Percentiles rank a stretch among this genome's conserved stretches.
Conservation (phyloP, 2,329 filamentous ascomycete genomes). For the Fusarium sp. region DNA sequence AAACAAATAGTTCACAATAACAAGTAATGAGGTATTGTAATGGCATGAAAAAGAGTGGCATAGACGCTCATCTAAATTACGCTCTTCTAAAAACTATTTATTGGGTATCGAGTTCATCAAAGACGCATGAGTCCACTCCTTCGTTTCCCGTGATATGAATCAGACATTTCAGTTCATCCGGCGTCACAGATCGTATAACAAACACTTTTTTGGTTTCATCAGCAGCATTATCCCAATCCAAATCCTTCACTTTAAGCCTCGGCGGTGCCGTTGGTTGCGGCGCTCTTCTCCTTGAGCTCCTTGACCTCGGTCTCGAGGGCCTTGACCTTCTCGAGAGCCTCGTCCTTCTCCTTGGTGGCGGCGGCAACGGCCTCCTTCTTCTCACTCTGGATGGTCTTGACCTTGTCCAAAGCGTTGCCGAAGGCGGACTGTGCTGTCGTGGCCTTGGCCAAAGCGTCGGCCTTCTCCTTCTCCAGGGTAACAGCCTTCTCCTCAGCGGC, state of each 20-base stretch:
- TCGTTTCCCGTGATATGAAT: conserved; percentile 50
- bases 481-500: conserved; percentile 8
- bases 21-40: background rate
- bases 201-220: conserved; percentile 38
- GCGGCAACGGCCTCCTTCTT: conserved; percentile 25
- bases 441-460: conserved; percentile 36
- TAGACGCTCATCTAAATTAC: conserved; percentile 44
- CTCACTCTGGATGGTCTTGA: conserved; percentile 28
- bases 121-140: conserved; percentile 50
- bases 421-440: conserved; percentile 32
- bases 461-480: conserved; percentile 25
- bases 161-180: conserved; percentile 45
- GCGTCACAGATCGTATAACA: conserved; percentile 45
- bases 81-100: conserved; percentile 47
- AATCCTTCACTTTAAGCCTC: conserved; percentile 29
- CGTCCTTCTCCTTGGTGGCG: conserved; percentile 27
- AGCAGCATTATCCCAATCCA: conserved; percentile 34
- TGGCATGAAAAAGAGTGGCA: conserved; percentile 42
- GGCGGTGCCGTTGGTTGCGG: conserved; percentile 33
- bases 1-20: background rate
- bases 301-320: conserved; percentile 41
- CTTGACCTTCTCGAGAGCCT: conserved; percentile 37
- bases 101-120: conserved; percentile 52
- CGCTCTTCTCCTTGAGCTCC: conserved; percentile 39
- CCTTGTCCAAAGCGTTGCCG: conserved; percentile 25